Percentiles rank a stretch among this genome's conserved stretches.
These are phyloP conservation scores for Acer campestre DNA, from an alignment of 345 rosid genomes.

Conservation along the genomic window DNA sequence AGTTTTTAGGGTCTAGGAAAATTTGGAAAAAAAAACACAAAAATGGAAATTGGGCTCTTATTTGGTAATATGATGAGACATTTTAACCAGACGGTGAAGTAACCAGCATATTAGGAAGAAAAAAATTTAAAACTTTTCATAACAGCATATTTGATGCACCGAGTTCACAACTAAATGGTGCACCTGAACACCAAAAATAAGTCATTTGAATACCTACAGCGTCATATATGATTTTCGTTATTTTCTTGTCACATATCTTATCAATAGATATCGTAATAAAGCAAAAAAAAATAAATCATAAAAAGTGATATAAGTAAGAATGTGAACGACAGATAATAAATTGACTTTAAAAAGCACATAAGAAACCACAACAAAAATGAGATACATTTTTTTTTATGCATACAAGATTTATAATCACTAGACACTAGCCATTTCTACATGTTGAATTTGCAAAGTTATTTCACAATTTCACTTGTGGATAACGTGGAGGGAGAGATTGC, in stretches of 20 bases:
- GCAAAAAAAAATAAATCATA: too few species aligned
- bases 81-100: not conserved
- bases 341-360: not conserved
- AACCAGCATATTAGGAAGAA: not conserved
- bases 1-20: not conserved
- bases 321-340: too few species aligned
- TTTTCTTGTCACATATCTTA: too few species aligned
- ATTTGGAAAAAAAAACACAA: not conserved
- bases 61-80: not conserved
- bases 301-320: too few species aligned
- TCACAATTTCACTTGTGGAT: not conserved
- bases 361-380: not conserved
- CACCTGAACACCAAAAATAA: too few species aligned
- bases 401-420: not conserved
- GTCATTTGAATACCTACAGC: too few species aligned
- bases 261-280: too few species aligned
- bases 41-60: not conserved
- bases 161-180: too few species aligned
- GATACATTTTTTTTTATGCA: not conserved
- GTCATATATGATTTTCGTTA: too few species aligned
- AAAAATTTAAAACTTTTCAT: too few species aligned
- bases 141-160: too few species aligned
- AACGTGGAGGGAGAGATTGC: not conserved
- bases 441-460: not conserved
- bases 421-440: not conserved